Evolutionary conservation across 345 rosid genomes (phyloP), one percentile per base, ranked within the genome.

Genomic region (Citrus medica): DNA sequence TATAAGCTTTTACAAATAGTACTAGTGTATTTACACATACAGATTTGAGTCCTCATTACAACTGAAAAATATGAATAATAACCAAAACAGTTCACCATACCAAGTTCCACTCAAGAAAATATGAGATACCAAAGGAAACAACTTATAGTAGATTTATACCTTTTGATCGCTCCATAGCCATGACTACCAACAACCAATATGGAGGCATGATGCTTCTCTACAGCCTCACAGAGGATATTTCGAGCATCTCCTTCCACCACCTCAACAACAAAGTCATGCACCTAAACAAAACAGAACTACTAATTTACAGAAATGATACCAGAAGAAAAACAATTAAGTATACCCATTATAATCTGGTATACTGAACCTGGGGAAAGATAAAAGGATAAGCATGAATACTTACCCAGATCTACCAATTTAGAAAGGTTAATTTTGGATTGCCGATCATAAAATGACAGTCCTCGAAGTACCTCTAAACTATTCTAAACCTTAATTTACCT

Each of bases 151-250:
- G 19, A 42, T 30, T 1, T 19, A 16, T 70, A 91, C 99, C 98
- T 92, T 85, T 94, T 97, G 69, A 97, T 88, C 73, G 98, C 93
- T 84, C 99, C 99, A 83, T 97, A 90, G 24, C 99, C 99, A 83
- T 94, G 99, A 79, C 92, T 97, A 61, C 99, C 99, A 22, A 94
- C 95, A 62, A 89, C 98, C 66, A 97, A 87, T n/a, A 94, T 63
- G 5, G 98, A 87, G 79, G 98, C 98, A 40, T 88, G 92, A 84
- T 94, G 92, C 74, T 75, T 92, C 7, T 97, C 98, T 24, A 92
- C 99, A 71, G 90, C 91, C 46, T 94, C 99, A 42, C 98, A 96
- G 0, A 96, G 89, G 25, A 96, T 90, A 80, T 92, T 92, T 83
- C 99, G 87, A 4, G 93, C 92, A 90, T 97, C 99, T 6, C 99